phyloP scores from a whole-genome alignment of 2,329 filamentous ascomycete species.

The Chalaropsis thielavioides region DNA sequence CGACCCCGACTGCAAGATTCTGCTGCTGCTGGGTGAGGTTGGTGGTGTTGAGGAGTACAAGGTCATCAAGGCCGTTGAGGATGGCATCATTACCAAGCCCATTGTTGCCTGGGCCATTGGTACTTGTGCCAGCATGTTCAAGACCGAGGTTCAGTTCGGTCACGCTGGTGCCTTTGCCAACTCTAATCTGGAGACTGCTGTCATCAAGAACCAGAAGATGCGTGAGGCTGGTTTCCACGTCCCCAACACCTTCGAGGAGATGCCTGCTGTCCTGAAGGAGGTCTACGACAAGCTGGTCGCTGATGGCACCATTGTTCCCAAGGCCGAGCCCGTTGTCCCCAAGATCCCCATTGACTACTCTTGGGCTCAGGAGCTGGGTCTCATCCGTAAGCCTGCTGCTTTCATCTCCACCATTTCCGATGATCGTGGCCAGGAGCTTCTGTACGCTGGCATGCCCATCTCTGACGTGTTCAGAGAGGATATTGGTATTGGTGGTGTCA shows the following conservation, averaged over 20 bases:
- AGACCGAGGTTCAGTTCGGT: slow-evolving; percentile 98
- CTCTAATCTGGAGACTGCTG: slow-evolving; percentile 95
- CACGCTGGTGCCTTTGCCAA: slow-evolving; percentile 98
- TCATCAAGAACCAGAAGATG: slow-evolving; percentile 95
- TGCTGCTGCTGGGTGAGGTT: slow-evolving; percentile 90
- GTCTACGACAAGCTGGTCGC: slow-evolving; percentile 85
- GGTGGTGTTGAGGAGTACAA: slow-evolving; percentile 99
- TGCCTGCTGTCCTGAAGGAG: slow-evolving; percentile 58
- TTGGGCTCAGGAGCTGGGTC: slow-evolving; percentile 97
- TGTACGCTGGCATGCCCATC: slow-evolving; percentile 98
- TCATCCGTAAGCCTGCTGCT: slow-evolving; percentile 97
- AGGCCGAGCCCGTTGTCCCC: slow-evolving; percentile 78
- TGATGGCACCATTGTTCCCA: slow-evolving; percentile 70
- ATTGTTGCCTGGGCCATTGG: slow-evolving; percentile 99
- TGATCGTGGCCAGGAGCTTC: slow-evolving; percentile 96
- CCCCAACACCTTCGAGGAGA: slow-evolving; percentile 91
- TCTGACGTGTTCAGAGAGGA: slow-evolving; percentile 99
- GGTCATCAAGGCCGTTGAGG: slow-evolving; percentile 95
- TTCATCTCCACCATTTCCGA: slow-evolving; percentile 99
- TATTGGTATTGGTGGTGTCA: slow-evolving; percentile 98
- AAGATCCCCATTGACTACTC: slow-evolving; percentile 99
- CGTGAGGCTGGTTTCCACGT: slow-evolving; percentile 87
- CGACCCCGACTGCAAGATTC: slow-evolving; percentile 95
- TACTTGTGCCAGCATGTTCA: slow-evolving; percentile 99
- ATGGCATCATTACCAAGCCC: slow-evolving; percentile 89